Conservation (phyloP, 2,329 filamentous ascomycete genomes). For the Nemania sp. region DNA sequence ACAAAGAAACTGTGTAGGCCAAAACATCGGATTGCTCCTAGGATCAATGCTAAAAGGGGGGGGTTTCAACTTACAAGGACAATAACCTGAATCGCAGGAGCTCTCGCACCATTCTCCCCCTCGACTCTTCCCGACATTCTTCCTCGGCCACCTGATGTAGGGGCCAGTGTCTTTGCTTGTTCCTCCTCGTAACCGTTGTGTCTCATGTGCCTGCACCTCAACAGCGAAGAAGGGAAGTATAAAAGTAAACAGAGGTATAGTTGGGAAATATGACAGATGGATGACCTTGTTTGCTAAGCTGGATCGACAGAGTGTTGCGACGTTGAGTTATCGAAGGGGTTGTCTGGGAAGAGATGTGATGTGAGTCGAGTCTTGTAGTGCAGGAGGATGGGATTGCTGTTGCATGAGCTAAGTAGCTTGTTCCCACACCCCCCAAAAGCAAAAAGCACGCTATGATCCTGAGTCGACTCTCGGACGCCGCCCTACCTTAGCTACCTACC, state of each 20-base stretch:
- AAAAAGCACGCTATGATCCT: constrained; percentile 28
- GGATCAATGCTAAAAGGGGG: constrained; percentile 19
- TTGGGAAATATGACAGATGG: not conserved
- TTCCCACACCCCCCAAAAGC: constrained; percentile 17
- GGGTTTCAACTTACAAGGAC: constrained; percentile 70
- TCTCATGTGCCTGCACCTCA: constrained; percentile 5
- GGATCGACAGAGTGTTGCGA: constrained; percentile 3
- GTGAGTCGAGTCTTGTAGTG: constrained; percentile 27
- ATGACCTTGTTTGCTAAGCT: not conserved
- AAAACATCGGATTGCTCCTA: not conserved
- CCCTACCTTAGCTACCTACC: constrained; percentile 3
- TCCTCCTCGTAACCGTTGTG: not conserved
- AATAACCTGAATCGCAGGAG: constrained; percentile 77
- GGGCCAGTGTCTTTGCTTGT: not conserved
- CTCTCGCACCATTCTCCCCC: constrained; percentile 39
- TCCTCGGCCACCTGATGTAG: constrained; percentile 7
- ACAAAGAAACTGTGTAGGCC: constrained; percentile 34
- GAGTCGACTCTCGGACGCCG: constrained; percentile 16
- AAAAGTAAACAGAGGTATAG: not conserved
- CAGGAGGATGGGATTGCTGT: constrained; percentile 22
- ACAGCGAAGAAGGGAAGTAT: not conserved
- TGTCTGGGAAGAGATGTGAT: constrained; percentile 18
- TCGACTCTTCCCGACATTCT: constrained; percentile 38
- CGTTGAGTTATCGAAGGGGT: constrained; percentile 1
- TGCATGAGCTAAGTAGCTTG: constrained; percentile 22